Conservation (phyloP, 2,329 filamentous ascomycete species). For the Pseudocercospora vitis region DNA sequence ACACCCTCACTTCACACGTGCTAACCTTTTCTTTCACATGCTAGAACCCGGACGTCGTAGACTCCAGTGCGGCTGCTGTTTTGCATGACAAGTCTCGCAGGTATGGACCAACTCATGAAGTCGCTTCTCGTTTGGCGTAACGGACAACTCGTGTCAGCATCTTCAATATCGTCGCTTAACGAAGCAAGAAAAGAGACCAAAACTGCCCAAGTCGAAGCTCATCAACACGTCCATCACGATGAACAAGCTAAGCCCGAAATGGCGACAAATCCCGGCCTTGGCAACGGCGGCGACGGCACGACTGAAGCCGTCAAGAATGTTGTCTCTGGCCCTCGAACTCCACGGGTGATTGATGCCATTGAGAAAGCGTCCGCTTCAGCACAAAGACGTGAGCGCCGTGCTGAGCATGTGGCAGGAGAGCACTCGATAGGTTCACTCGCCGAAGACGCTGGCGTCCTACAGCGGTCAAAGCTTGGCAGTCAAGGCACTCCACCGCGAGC, state of each 20-base stretch:
- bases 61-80: too few relatives aligned
- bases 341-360: not conserved
- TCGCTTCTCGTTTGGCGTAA: slow-evolving; percentile 17
- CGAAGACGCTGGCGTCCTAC: not conserved
- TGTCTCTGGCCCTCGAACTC: not conserved
- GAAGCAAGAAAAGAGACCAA: not conserved
- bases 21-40: too few relatives aligned
- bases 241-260: not conserved
- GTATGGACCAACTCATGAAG: slow-evolving; percentile 1
- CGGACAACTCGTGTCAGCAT: slow-evolving; percentile 22
- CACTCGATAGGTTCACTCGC: not conserved
- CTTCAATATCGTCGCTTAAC: slow-evolving; percentile 7
- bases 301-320: not conserved
- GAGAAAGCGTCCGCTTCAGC: not conserved
- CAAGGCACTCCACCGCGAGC: not conserved
- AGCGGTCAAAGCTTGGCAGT: slow-evolving; percentile 7
- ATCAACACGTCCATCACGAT: not conserved
- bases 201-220: not conserved
- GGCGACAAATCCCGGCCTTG: not conserved
- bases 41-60: too few relatives aligned
- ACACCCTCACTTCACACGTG: too few relatives aligned
- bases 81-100: too few relatives aligned
- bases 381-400: not conserved
- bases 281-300: not conserved
- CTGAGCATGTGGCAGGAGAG: not conserved